Evolutionary conservation across 2,329 filamentous ascomycete genomes (phyloP), one percentile per base, ranked within the genome.

Genomic region (Kalaharituber pfeilii): DNA sequence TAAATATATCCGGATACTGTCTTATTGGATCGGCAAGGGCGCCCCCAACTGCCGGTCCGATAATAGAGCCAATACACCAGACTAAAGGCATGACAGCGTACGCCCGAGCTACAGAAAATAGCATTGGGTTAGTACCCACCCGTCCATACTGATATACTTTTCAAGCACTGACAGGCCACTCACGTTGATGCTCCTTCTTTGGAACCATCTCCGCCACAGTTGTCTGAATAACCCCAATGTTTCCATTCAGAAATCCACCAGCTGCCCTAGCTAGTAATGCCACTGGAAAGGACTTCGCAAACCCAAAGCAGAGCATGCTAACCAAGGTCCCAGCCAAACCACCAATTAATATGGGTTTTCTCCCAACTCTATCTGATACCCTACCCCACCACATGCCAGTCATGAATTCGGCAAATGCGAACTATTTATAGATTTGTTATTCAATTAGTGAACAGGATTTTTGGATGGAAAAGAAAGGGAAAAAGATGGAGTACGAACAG

Each of bases 41-140:
- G 63, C 91, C 91, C 65, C 91, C 91, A 65, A 96, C 83, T 66
- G 85, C 84, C 49, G 89, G 88, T 29, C 91, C 91, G 62, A 95
- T 75, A 63, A 96, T 94, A 26, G 89, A 94, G 63, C 91, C 91
- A 65, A 98, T 76, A 66, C 88, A 95, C 91, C 91, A 98, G 25
- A 96, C 86, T 67, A 94, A 86, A 5, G 91, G 91, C 87, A 98
- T 95, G 62, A 96, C 88, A 11, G 89, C 86, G 70, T 94, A 98
- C 50, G 89, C 91, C 63, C 86, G 85, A 62, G 88, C 84, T 87
- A 57, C 15, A 39, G 18, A 7, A 20, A 20, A 7, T 2, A 20
- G 36, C 2, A n/a, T 42, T 7, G 22, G 36, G 36, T n/a, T 42
- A 42, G 36, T n/a, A 54, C 27, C 36, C 24, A 30, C 24, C 39